phyloP scores from a whole-genome alignment of 1,284 basidiomycete genomes.

The Ustilago xerochloae region DNA sequence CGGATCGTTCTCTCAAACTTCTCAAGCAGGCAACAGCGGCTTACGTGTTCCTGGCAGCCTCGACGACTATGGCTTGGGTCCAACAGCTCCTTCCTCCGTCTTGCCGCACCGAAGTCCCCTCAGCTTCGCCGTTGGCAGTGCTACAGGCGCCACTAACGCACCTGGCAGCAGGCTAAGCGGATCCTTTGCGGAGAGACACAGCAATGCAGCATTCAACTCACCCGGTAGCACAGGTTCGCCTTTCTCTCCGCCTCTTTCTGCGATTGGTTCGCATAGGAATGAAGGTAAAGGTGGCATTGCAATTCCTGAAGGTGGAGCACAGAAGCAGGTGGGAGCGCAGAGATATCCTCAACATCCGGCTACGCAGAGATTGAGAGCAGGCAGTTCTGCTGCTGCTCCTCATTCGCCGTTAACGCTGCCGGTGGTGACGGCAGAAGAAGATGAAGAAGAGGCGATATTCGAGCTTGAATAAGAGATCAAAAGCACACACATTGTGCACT shows the following conservation, averaged over 20 bases:
- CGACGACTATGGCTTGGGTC: slow-evolving; percentile 51
- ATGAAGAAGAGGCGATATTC: slow-evolving; percentile 65
- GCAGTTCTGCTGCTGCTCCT: slow-evolving; percentile 28
- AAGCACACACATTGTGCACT: slow-evolving; percentile 4
- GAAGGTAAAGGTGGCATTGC: slow-evolving; percentile 27
- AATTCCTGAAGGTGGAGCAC: slow-evolving; percentile 20
- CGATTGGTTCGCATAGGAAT: slow-evolving; percentile 32
- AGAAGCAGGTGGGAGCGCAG: slow-evolving; percentile 1
- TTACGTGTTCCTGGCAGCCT: slow-evolving; percentile 23
- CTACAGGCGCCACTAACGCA: background rate
- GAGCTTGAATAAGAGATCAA: slow-evolving; percentile 57
- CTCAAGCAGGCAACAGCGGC: slow-evolving; percentile 18
- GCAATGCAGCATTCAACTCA: slow-evolving; percentile 35
- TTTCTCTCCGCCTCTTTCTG: slow-evolving; percentile 36
- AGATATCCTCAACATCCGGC: slow-evolving; percentile 38
- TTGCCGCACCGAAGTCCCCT: slow-evolving; percentile 44
- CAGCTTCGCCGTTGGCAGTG: slow-evolving; percentile 23
- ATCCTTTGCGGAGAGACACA: slow-evolving; percentile 27
- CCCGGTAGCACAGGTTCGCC: slow-evolving; percentile 28
- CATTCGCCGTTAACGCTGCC: slow-evolving; percentile 52
- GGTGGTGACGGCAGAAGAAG: slow-evolving; percentile 53
- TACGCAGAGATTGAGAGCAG: slow-evolving; percentile 35
- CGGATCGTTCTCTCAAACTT: slow-evolving; percentile 11
- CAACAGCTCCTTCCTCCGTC: slow-evolving; percentile 57
- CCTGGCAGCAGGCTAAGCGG: slow-evolving; percentile 21